phyloP scores from a whole-genome alignment of 2,329 filamentous ascomycete species.

The Monilinia aucupariae region DNA sequence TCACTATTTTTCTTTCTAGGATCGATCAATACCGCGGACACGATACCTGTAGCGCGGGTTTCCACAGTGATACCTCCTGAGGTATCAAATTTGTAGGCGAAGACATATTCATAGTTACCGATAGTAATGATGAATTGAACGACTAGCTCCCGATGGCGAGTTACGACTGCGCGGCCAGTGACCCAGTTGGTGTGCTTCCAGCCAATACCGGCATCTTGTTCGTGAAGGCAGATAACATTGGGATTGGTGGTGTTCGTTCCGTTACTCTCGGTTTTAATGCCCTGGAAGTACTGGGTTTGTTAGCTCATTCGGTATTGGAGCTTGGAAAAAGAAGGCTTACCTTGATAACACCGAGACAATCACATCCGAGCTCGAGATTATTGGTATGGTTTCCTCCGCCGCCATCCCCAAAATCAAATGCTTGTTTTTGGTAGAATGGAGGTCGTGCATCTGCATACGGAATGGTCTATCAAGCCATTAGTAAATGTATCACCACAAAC shows the following conservation, averaged over 20 bases:
- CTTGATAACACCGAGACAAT: constrained; percentile 58
- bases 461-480: constrained; percentile 1
- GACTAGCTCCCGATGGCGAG: constrained; percentile 56
- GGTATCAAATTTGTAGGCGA: constrained; percentile 60
- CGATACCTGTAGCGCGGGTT: constrained; percentile 60
- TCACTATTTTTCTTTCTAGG: constrained; percentile 43
- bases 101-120: constrained; percentile 66
- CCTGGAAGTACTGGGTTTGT: constrained; percentile 48
- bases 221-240: constrained; percentile 64
- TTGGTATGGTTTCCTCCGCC: constrained; percentile 61
- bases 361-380: constrained; percentile 61
- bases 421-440: constrained; percentile 61
- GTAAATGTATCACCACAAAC: neutral
- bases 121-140: constrained; percentile 64
- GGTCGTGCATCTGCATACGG: constrained; percentile 46
- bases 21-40: constrained; percentile 51
- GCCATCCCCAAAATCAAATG: constrained; percentile 64
- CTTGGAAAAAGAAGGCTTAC: neutral
- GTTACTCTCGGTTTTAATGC: constrained; percentile 46
- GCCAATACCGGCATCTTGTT: constrained; percentile 62
- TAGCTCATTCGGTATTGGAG: neutral
- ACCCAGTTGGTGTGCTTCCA: constrained; percentile 70
- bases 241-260: constrained; percentile 49
- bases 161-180: constrained; percentile 56
- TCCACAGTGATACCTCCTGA: constrained; percentile 57